Evolutionary conservation across 768 basidiomycete genomes (phyloP).

Genomic region (Termitomyces sp.): DNA sequence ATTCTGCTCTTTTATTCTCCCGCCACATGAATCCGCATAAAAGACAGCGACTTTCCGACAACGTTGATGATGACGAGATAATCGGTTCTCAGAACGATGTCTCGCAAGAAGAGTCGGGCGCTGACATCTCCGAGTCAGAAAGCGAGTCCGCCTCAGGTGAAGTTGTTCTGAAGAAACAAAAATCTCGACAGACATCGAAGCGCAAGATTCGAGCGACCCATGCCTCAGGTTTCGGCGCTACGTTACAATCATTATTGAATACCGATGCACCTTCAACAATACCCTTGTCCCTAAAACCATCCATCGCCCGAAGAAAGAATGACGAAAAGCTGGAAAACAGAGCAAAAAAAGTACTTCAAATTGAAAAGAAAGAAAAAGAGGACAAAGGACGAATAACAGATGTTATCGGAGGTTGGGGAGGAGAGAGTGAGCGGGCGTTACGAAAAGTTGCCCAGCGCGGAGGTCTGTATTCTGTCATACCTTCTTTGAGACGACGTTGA

Average conservation of each 20-base stretch:
- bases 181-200: slow-evolving; percentile 78
- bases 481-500: not conserved
- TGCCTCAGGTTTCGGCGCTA: slow-evolving; percentile 67
- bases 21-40: slow-evolving; percentile 45
- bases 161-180: slow-evolving; percentile 44
- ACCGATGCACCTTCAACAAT: slow-evolving; percentile 66
- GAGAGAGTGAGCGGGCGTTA: slow-evolving; percentile 68
- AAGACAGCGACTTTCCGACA: slow-evolving; percentile 41
- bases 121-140: slow-evolving; percentile 10
- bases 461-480: slow-evolving; percentile 37
- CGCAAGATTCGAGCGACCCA: slow-evolving; percentile 79
- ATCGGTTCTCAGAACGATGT: slow-evolving; percentile 15
- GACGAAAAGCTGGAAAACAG: slow-evolving; percentile 71
- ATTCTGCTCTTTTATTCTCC: not conserved
- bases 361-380: slow-evolving; percentile 70
- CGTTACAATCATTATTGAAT: slow-evolving; percentile 64
- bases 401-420: slow-evolving; percentile 87
- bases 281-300: slow-evolving; percentile 78
- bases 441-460: slow-evolving; percentile 85
- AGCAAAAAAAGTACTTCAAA: slow-evolving; percentile 66
- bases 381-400: slow-evolving; percentile 63
- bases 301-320: slow-evolving; percentile 59
- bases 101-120: slow-evolving; percentile 13
- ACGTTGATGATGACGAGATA: slow-evolving; percentile 9
- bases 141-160: slow-evolving; percentile 54